Conservation (phyloP, 257 asterid species). For the Rhazya stricta region DNA sequence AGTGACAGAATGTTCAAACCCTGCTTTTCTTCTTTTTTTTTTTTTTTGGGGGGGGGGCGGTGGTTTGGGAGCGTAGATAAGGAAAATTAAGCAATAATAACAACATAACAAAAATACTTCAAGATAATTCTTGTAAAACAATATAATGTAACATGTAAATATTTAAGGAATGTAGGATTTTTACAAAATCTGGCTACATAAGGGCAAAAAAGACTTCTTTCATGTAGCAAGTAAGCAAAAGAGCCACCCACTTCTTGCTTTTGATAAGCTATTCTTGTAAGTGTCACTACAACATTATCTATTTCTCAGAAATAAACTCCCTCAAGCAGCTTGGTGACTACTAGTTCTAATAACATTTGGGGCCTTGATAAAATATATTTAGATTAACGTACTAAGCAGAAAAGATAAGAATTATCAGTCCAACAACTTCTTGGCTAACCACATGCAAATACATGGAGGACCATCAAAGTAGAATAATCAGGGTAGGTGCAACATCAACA, state of each 20-base stretch:
- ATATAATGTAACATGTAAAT: not conserved
- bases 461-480: not conserved
- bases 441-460: not conserved
- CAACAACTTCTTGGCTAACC: not conserved
- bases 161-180: no score
- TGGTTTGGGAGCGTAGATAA: no score
- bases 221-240: no score
- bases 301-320: not conserved
- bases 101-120: not conserved
- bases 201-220: not conserved
- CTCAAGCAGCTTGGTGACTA: not conserved
- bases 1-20: not conserved
- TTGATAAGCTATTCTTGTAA: not conserved
- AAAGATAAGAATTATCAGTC: not conserved
- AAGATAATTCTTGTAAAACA: not conserved
- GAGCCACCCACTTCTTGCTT: not conserved
- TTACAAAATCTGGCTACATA: not conserved
- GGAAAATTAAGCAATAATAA: not conserved
- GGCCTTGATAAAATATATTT: not conserved
- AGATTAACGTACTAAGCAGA: not conserved
- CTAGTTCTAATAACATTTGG: not conserved
- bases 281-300: not conserved
- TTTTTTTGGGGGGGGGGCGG: not conserved
- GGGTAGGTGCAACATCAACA: not conserved
- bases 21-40: not conserved